Percentiles rank a stretch among this genome's conserved stretches.
Conservation (phyloP, 73 alveolate genomes). For the Tetrahymena elliotti region DNA sequence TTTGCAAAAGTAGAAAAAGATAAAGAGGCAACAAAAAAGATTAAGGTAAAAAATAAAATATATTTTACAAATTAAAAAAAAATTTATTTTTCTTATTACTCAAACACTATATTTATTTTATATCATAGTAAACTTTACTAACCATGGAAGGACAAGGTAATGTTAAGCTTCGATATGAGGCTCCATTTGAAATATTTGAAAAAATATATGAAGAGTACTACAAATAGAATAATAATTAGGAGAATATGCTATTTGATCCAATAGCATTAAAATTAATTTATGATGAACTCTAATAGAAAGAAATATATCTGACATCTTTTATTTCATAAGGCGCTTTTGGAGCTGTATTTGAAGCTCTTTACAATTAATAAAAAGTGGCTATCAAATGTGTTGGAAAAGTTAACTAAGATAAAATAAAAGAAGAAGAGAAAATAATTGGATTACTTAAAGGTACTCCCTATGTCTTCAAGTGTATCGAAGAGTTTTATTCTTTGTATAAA, state of each 20-base stretch:
- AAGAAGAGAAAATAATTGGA: background rate
- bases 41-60: too few species aligned
- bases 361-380: background rate
- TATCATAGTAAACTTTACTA: too few species aligned
- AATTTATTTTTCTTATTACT: too few species aligned
- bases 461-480: background rate
- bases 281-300: background rate
- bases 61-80: too few species aligned
- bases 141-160: too few species aligned
- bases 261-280: background rate
- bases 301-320: background rate
- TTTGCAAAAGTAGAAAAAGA: too few species aligned
- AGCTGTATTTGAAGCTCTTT: background rate
- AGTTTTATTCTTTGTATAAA: background rate
- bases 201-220: too few species aligned
- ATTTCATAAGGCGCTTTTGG: background rate
- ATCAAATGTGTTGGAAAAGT: background rate
- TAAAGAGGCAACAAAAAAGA: too few species aligned
- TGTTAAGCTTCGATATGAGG: too few species aligned
- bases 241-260: background rate
- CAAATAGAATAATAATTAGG: background rate
- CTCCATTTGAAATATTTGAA: too few species aligned
- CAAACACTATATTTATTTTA: too few species aligned
- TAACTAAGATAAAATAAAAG: background rate
- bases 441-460: background rate